Base-by-base conservation (phyloP, 352 stramenopile genomes). In the Phytophthora idaei region DNA sequence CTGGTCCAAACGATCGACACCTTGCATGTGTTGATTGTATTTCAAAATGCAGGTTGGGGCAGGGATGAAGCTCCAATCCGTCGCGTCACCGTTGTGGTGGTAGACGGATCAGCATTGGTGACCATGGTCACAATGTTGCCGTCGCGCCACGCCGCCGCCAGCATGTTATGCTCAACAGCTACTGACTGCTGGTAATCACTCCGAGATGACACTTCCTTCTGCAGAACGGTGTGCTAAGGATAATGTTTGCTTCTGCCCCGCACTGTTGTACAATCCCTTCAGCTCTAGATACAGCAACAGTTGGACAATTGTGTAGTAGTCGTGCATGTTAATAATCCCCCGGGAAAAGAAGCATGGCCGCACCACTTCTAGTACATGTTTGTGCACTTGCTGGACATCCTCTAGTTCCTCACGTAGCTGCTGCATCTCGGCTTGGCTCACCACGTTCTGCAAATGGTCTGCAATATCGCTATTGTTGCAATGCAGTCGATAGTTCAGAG, bases 381-480 rank as follows among this genome's bases (percentile, higher is more conserved):
- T 28, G 36, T 60, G 52, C 9, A 67, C 50, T 46, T 54, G 31
- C 14, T 34, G 17, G 2, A 61, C 29, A 21, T 61, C 39, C 21
- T 52, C 50, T 2, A 67, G 28, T 11, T 63, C 44, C 5, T 62
- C 46, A 28, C 42, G 34, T 8, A 56, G 32, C 15, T 34, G 39
- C 12, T 62, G 44, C 5, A 50, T 53, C 10, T 58, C 50, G 15
- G 8, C 12, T 15, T 29, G 11, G 11, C 10, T 48, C 32, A 68
- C 47, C 5, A 71, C 59, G 8, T 51, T 60, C 21, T 59, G 37
- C 2, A 72, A 21, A 12, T 61, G 45, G 41, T 76, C 51, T 7
- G 59, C 27, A 41, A 76, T 55, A 10, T 59, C 47, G 36, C 60
- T 72, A 6, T 32, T 34, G 17, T 27, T 41, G 15, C 72, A 71